A percentile compares a stretch with the other conserved stretches of the same genome.
Evolutionary conservation across 352 stramenopile species (phyloP).

Genomic region (Phytophthora cryptogea): DNA sequence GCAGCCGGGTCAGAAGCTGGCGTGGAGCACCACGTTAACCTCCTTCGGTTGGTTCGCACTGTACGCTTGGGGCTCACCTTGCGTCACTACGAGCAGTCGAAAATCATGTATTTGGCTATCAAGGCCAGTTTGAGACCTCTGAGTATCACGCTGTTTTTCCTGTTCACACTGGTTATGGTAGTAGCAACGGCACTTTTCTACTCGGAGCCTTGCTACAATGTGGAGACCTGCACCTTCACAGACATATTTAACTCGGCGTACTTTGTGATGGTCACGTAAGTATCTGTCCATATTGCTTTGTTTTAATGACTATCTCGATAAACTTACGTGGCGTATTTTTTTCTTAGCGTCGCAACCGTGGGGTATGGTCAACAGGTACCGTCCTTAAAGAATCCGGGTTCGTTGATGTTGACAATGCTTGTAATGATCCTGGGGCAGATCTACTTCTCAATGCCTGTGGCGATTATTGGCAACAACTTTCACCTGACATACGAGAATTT

Average conservation of each 20-base stretch:
- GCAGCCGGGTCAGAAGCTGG: slow-evolving; percentile 6
- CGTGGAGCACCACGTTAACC: slow-evolving; percentile 31
- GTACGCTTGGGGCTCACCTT: slow-evolving; percentile 59
- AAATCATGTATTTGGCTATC: slow-evolving; percentile 62
- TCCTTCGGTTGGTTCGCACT: slow-evolving; percentile 59
- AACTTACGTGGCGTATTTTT: background rate
- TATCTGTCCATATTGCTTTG: no score
- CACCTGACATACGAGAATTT: slow-evolving; percentile 65
- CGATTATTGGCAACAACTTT: slow-evolving; percentile 82
- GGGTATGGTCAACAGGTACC: slow-evolving; percentile 76
- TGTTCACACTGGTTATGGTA: slow-evolving; percentile 78
- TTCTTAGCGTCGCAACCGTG: slow-evolving; percentile 69
- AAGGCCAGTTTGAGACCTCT: slow-evolving; percentile 63
- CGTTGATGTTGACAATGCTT: slow-evolving; percentile 53
- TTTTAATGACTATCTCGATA: no score
- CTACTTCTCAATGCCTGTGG: slow-evolving; percentile 82
- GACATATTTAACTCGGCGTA: slow-evolving; percentile 87
- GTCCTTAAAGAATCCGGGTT: slow-evolving; percentile 54
- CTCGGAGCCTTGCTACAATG: slow-evolving; percentile 75
- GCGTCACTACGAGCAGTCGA: slow-evolving; percentile 57
- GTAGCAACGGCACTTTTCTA: slow-evolving; percentile 79
- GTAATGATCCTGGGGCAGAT: slow-evolving; percentile 81
- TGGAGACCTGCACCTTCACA: slow-evolving; percentile 78
- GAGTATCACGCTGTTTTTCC: slow-evolving; percentile 73
- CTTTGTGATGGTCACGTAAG: slow-evolving; percentile 86